Evolutionary conservation across 352 stramenopile genomes (phyloP).

Genomic region (Globisporangium emineosum): DNA sequence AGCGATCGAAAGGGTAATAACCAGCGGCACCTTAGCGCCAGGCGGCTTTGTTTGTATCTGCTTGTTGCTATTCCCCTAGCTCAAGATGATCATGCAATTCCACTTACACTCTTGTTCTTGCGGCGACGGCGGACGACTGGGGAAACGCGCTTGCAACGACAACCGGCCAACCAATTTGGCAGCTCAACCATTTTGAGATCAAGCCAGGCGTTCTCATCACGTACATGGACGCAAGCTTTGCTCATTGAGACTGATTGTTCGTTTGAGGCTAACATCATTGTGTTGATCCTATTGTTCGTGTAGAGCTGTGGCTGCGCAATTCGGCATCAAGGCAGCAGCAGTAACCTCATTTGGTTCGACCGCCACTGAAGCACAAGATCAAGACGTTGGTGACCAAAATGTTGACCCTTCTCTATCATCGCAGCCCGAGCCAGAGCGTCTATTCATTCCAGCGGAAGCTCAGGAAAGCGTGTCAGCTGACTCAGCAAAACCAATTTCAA

Average conservation of each 20-base stretch:
- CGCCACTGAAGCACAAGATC: neutral
- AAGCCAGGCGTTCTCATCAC: slow-evolving; percentile 83
- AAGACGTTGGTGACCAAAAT: neutral
- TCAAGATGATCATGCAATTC: slow-evolving; percentile 10
- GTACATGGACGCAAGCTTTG: slow-evolving; percentile 28
- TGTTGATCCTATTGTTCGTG: neutral
- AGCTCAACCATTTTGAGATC: slow-evolving; percentile 82
- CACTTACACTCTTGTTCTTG: slow-evolving; percentile 27
- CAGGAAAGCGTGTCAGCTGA: neutral
- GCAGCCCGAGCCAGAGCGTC: slow-evolving; percentile 14
- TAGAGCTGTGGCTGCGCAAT: slow-evolving; percentile 49
- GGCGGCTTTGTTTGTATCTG: neutral
- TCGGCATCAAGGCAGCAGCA: slow-evolving; percentile 29
- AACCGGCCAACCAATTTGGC: neutral
- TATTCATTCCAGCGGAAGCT: slow-evolving; percentile 4
- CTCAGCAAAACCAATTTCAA: neutral
- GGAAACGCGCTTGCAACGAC: neutral
- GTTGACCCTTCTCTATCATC: neutral
- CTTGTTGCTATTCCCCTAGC: neutral
- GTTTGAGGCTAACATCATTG: neutral
- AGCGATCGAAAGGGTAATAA: slow-evolving; percentile 69
- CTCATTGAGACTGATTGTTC: neutral
- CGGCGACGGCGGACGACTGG: slow-evolving; percentile 2
- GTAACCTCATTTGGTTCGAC: neutral
- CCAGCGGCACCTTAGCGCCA: neutral